Evolutionary conservation across 2,329 filamentous ascomycete genomes (phyloP).

Genomic region (Cladophialophora exuberans): DNA sequence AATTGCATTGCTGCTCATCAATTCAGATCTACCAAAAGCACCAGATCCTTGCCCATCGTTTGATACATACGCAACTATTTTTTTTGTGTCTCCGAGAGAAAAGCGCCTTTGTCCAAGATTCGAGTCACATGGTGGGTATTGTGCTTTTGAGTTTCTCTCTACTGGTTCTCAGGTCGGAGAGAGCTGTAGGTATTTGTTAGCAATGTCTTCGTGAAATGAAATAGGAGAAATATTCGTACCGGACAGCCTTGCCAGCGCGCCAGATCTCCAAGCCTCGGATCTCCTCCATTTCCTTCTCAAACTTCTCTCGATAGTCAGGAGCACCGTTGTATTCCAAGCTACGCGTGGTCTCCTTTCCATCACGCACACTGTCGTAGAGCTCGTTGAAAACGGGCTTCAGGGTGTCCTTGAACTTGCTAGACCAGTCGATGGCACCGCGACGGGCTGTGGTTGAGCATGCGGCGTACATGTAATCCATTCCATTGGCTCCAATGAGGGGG

Average conservation of each 20-base stretch:
- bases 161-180: conserved; percentile 83
- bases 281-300: conserved; percentile 98
- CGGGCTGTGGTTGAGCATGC: conserved; percentile 98
- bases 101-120: conserved; percentile 22
- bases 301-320: conserved; percentile 94
- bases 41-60: too few relatives aligned
- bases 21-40: conserved; percentile 13
- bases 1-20: conserved; percentile 12
- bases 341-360: conserved; percentile 92
- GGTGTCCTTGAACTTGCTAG: conserved; percentile 92
- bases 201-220: conserved; percentile 20
- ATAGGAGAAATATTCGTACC: conserved; percentile 54
- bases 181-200: conserved; percentile 51
- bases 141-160: too few relatives aligned
- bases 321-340: conserved; percentile 97
- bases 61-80: conserved; percentile 25
- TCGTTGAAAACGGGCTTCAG: conserved; percentile 99
- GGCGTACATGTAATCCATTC: conserved; percentile 99
- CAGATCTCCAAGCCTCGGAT: conserved; percentile 99
- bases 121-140: not conserved
- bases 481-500: conserved; percentile 94
- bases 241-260: conserved; percentile 96
- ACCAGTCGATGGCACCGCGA: conserved; percentile 99
- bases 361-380: conserved; percentile 89
- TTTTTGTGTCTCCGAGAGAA: too few relatives aligned